Evolutionary conservation across 495 filamentous ascomycete genomes (phyloP), one percentile per base, ranked within the genome.

Genomic region (Rhypophila decipiens): DNA sequence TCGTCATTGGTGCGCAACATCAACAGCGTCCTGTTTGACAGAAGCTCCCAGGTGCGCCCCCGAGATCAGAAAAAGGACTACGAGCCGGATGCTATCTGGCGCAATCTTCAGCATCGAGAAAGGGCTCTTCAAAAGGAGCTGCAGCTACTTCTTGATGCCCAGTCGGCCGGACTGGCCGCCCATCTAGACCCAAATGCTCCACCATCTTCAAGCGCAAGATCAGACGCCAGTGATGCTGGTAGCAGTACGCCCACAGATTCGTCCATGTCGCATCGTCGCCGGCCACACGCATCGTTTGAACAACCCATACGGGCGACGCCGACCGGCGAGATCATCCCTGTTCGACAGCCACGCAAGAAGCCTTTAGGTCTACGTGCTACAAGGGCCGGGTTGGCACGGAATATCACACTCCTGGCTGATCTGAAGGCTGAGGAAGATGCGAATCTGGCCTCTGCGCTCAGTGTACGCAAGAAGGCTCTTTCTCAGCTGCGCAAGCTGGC

Each of bases 81-180:
- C 50, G 56, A 61, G 24, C 57, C 60, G 9, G 60, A 69, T 47
- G 44, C 64, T 2, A 27, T 56, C n/a, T 69, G 66, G 66, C 60
- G 59, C 1, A 61, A 52, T 41, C 52, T 69, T 2, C 60, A 62
- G 40, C 58, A 58, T n/a, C 76, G 73, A 44, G 78, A 84, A 48
- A 70, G 61, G 20, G 67, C 78, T 42, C 79, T 96, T 15, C 83
- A 95, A 50, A 72, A 72, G 29, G 82, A 90, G 39, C 74, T 97
- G 4, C 91, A 97, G 63, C 59, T 69, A 21, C 67, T 95, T 4
- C 77, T 97, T 22, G 90, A 97, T 67, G 85, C 86, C 0, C 91
- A 97, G 66, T 83, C 84, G 38, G 77, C 83, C 31, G 87, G 87
- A 21, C 72, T 95, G 31, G 68, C 56, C 17, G 70, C 46, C 21